phyloP scores from a whole-genome alignment of 2,329 filamentous ascomycete species.

The Colletotrichum sp. region DNA sequence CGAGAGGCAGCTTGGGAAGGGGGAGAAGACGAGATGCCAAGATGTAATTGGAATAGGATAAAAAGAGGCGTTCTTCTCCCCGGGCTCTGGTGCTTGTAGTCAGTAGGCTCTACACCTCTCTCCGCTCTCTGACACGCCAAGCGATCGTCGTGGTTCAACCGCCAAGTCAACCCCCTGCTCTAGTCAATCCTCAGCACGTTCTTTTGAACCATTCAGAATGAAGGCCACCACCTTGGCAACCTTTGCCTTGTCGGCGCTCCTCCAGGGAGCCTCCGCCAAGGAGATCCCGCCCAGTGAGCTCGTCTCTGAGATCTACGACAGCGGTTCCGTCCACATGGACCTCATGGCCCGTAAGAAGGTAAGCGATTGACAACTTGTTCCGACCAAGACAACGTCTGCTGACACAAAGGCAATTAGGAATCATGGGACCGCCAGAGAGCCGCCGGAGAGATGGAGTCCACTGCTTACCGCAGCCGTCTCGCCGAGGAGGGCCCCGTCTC shows the following conservation, averaged over 20 bases:
- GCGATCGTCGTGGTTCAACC: constrained; percentile 2
- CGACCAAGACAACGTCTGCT: background rate
- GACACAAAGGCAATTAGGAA: background rate
- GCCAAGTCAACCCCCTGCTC: background rate
- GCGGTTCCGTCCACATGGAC: constrained; percentile 23
- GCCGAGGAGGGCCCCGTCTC: constrained; percentile 18
- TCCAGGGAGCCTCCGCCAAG: constrained; percentile 21
- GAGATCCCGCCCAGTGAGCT: constrained; percentile 23
- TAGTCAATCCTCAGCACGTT: background rate
- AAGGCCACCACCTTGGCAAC: constrained; percentile 17
- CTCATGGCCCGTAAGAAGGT: constrained; percentile 25
- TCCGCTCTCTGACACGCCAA: background rate
- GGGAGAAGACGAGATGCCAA: background rate
- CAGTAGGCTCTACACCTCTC: background rate
- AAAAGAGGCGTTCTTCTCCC: background rate
- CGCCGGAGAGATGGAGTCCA: constrained; percentile 19
- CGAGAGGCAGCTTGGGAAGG: background rate
- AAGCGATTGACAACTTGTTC: background rate
- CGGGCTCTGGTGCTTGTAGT: too few relatives aligned
- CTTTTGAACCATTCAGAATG: constrained; percentile 8
- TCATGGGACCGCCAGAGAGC: constrained; percentile 20
- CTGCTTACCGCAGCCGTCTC: constrained; percentile 14
- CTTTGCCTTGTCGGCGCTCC: constrained; percentile 14
- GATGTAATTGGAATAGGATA: background rate
- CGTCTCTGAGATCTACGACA: constrained; percentile 23